Evolutionary conservation across 78 protist species (phyloP).

Genomic region (Tieghemostelium lacteum): DNA sequence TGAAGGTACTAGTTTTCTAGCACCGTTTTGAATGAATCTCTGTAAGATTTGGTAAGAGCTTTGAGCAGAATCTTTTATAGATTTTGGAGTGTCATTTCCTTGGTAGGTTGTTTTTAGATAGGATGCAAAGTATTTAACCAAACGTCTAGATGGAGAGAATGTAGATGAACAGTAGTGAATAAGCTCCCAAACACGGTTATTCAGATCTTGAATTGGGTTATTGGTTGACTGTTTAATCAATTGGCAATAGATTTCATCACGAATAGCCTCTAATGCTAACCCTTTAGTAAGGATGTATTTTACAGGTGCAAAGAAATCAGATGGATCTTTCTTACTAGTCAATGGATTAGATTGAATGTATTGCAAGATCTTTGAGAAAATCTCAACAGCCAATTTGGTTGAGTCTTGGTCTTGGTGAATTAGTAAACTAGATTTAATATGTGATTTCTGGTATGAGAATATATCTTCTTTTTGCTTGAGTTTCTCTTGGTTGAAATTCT

Average conservation of each 20-base stretch:
- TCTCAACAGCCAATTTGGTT: slow-evolving; percentile 48
- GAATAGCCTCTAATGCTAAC: slow-evolving; percentile 31
- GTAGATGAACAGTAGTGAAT: slow-evolving; percentile 53
- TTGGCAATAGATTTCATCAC: slow-evolving; percentile 82
- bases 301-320: slow-evolving; percentile 46
- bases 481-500: slow-evolving; percentile 43
- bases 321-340: slow-evolving; percentile 22
- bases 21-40: slow-evolving; percentile 32
- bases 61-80: slow-evolving; percentile 52
- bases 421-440: slow-evolving; percentile 37
- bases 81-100: slow-evolving; percentile 21
- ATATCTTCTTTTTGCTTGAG: slow-evolving; percentile 67
- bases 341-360: slow-evolving; percentile 41
- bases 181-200: slow-evolving; percentile 73
- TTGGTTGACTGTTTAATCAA: slow-evolving; percentile 71
- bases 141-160: slow-evolving; percentile 50
- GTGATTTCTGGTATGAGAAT: slow-evolving; percentile 54
- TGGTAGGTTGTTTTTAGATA: slow-evolving; percentile 41
- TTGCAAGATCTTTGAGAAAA: slow-evolving; percentile 10
- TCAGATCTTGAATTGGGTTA: slow-evolving; percentile 54
- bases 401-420: slow-evolving; percentile 13
- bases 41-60: slow-evolving; percentile 23
- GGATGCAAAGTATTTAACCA: slow-evolving; percentile 43
- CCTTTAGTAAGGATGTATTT: slow-evolving; percentile 74
- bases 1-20: slow-evolving; percentile 67